Base-by-base conservation (phyloP, 352 stramenopile genomes). In the Globisporangium abappressorium region DNA sequence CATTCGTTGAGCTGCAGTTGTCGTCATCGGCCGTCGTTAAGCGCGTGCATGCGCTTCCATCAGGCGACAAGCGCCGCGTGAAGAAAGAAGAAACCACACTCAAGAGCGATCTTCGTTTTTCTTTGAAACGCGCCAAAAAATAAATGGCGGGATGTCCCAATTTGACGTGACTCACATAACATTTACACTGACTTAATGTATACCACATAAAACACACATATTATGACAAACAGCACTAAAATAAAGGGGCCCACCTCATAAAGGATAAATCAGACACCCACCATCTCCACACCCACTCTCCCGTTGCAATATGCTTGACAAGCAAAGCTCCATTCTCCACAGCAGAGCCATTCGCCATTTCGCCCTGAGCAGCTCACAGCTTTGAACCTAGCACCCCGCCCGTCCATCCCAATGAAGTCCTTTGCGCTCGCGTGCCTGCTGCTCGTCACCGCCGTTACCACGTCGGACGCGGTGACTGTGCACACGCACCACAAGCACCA, bases 21-120 rank as follows among this genome's bases (percentile, higher is more conserved):
- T 59, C 54, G n/a, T 59, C 54, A 59, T 59, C 54, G 28, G 54
- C 28, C 54, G 54, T 58, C 38, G 38, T 49, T 28, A 41, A 43
- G 36, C 3, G 8, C 54, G 28, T 18, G 28, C 15, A 33, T 33
- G n/a, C 15, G 41, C 41, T 6, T 20, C 12, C 38, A 46, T 18
- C 38, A n/a, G 0, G 6, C 41, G 41, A 49, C 41, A 49, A 49
- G 15, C 14, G 41, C 41, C 15, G 41, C 41, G n/a, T 49, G 41
- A 43, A 15, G 36, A 15, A 46, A 46, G 38, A 46, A 18, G 12
- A 15, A 15, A 2, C 9, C 38, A 46, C 38, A 46, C 41, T 49
- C 5, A 20, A 7, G 8, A 15, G 47, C 47, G 47, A 55, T 55
- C 47, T 55, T 28, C n/a, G 24, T 26, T 26, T 26, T 55, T 54